Conservation (phyloP, 768 basidiomycete genomes). For the Ephemerocybe angulata region DNA sequence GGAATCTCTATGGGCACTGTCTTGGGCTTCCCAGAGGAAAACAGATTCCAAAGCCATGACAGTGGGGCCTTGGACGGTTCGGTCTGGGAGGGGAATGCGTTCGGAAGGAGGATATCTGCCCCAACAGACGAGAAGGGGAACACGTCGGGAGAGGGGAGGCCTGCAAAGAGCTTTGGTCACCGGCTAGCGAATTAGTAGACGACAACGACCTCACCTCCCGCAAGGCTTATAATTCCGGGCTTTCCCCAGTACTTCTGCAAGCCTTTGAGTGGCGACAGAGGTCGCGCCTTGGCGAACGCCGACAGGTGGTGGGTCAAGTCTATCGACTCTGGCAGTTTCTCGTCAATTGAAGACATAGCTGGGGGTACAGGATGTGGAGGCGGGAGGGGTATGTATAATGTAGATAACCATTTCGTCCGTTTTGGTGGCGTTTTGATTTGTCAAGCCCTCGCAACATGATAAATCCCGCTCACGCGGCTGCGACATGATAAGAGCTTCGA, state of each 20-base stretch:
- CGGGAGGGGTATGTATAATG: not conserved
- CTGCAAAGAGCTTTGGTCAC: too few relatives aligned
- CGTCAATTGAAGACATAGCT: constrained; percentile 7
- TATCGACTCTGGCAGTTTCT: constrained; percentile 44
- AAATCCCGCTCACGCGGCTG: too few relatives aligned
- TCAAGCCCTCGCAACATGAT: too few relatives aligned
- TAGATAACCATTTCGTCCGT: too few relatives aligned
- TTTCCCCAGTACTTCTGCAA: constrained; percentile 55
- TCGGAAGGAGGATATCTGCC: constrained; percentile 45
- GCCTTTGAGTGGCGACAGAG: constrained; percentile 59
- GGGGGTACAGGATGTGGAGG: not conserved
- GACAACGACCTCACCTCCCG: too few relatives aligned
- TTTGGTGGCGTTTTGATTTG: too few relatives aligned
- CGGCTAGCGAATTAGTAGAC: too few relatives aligned
- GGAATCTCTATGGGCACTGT: constrained; percentile 52
- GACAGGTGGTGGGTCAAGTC: constrained; percentile 76
- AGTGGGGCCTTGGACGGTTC: constrained; percentile 27
- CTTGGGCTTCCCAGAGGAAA: constrained; percentile 38
- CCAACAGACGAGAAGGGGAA: constrained; percentile 54
- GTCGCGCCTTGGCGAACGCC: constrained; percentile 44
- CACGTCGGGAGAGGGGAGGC: constrained; percentile 62
- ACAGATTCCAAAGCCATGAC: constrained; percentile 59
- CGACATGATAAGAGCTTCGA: too few relatives aligned
- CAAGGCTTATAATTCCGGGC: constrained; percentile 55
- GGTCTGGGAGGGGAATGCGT: constrained; percentile 12